These are phyloP conservation scores for Graphilbum sp. DNA, from an alignment of 2,329 filamentous ascomycete genomes.

Conservation along the genomic window DNA sequence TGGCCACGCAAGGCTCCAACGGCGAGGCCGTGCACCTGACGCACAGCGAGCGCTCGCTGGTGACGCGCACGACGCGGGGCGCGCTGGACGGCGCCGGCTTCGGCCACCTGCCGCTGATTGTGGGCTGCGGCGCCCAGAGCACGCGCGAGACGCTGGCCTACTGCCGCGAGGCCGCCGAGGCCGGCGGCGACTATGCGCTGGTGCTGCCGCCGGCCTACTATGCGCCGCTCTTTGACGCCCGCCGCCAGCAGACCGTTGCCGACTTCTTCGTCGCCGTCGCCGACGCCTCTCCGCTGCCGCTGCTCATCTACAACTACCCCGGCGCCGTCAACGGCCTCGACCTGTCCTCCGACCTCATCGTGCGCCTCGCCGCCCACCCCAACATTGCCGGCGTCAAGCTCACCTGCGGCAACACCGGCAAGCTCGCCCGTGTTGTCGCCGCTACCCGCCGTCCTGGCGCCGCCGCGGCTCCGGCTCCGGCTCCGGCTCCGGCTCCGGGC, in stretches of 20 bases:
- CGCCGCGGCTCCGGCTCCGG: neutral
- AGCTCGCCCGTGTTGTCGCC: slow-evolving; percentile 46
- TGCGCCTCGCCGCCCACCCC: slow-evolving; percentile 40
- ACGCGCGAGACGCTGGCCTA: slow-evolving; percentile 55
- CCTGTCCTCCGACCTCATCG: slow-evolving; percentile 44
- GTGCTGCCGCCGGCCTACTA: slow-evolving; percentile 67
- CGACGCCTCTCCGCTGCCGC: slow-evolving; percentile 43
- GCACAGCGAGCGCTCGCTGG: slow-evolving; percentile 49
- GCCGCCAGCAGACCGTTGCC: slow-evolving; percentile 41
- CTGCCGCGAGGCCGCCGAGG: slow-evolving; percentile 49
- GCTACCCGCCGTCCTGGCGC: slow-evolving; percentile 25
- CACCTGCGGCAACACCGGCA: slow-evolving; percentile 55
- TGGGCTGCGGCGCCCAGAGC: slow-evolving; percentile 59
- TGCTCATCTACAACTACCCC: slow-evolving; percentile 56
- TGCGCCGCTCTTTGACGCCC: slow-evolving; percentile 41
- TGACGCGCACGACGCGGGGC: slow-evolving; percentile 53
- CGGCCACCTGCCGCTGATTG: slow-evolving; percentile 51
- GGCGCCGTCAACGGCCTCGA: slow-evolving; percentile 48
- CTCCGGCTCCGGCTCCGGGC: neutral
- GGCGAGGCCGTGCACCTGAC: slow-evolving; percentile 69
- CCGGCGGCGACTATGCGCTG: slow-evolving; percentile 60
- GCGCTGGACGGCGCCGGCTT: slow-evolving; percentile 53
- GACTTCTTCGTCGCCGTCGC: slow-evolving; percentile 52
- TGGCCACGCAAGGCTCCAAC: slow-evolving; percentile 68
- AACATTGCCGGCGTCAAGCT: slow-evolving; percentile 56